A percentile compares a stretch with the other conserved stretches of the same genome.
Evolutionary conservation across 345 rosid genomes (phyloP).

Genomic region (Arabidopsis suecica): DNA sequence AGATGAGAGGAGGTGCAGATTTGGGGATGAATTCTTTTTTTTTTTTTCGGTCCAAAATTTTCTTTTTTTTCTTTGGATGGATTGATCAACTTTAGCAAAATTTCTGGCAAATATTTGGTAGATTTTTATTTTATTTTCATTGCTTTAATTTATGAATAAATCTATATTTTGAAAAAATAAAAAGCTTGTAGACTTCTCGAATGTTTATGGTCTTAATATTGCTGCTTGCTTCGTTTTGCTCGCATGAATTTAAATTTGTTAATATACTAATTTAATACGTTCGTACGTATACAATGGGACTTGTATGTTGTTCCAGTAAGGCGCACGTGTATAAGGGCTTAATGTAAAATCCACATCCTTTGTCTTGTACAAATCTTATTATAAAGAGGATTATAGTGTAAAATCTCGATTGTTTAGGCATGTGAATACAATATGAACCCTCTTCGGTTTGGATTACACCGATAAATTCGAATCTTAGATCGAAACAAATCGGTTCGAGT

Average conservation of each 20-base stretch:
- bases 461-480: background rate
- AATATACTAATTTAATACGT: slow-evolving; percentile 6
- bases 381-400: too few relatives aligned
- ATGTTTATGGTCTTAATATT: slow-evolving; percentile 35
- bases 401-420: too few relatives aligned
- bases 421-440: background rate
- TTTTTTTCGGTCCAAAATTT: background rate
- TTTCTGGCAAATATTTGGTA: slow-evolving; percentile 37
- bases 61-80: slow-evolving; percentile 21
- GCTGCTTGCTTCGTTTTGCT: slow-evolving; percentile 26
- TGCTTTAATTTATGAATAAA: background rate
- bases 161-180: background rate
- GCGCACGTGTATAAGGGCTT: slow-evolving; percentile 18
- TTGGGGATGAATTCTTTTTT: slow-evolving; percentile 32
- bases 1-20: slow-evolving; percentile 47
- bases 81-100: slow-evolving; percentile 35
- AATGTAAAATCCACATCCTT: background rate
- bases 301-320: background rate
- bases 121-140: slow-evolving; percentile 23
- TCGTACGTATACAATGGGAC: slow-evolving; percentile 17
- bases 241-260: slow-evolving; percentile 10
- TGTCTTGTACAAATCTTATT: too few relatives aligned
- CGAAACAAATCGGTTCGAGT: slow-evolving; percentile 13
- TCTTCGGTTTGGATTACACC: slow-evolving; percentile 10
- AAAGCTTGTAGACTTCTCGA: slow-evolving; percentile 10